Base-by-base conservation (phyloP, 176 grass and related monocot genomes). In the Stipa capillata region DNA sequence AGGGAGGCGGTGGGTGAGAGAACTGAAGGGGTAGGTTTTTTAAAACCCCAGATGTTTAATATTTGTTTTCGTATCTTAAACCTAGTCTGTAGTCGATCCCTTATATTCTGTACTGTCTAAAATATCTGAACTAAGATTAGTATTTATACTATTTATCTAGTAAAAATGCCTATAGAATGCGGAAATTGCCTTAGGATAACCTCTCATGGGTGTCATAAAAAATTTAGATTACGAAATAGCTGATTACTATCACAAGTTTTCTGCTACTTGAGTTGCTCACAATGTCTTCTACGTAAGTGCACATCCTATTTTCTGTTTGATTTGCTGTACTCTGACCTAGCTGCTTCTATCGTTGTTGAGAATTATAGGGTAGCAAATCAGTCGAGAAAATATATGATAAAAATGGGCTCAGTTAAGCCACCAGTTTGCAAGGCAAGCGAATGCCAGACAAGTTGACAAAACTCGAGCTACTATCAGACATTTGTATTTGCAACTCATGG, bases 381-480 rank as follows among this genome's bases (percentile, higher is more conserved):
- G 24, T 86, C 34, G 53, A 88, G 52, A 82, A 85, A 61, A 76
- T 69, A 59, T 94, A 94, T 64, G 78, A 90, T 77, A 77, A 84
- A 40, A 90, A 62, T 87, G 88, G 28, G 43, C 68, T 55, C 65
- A 77, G 72, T 56, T 94, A 14, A 83, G 73, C 25, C 78, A 72
- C 70, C 78, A 85, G 70, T 85, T 85, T 66, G 91, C 82, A 51
- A 84, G 16, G 24, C 85, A 85, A 52, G 21, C 62, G 14, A 65
- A 83, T 74, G 69, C 70, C 42, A 75, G 31, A 35, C 39, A 74
- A 7, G 62, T 94, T 47, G 91, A 94, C 74, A 88, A 81, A 85
- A 90, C 85, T 47, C 53, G 88, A 34, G 49, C 76, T 79, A 79
- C 16, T 52, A 74, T 85, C 18, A 90, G 85, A 80, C 82, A 88